These are phyloP conservation scores for Podaxis sp. DNA, from an alignment of 768 basidiomycete genomes.

Conservation along the genomic window DNA sequence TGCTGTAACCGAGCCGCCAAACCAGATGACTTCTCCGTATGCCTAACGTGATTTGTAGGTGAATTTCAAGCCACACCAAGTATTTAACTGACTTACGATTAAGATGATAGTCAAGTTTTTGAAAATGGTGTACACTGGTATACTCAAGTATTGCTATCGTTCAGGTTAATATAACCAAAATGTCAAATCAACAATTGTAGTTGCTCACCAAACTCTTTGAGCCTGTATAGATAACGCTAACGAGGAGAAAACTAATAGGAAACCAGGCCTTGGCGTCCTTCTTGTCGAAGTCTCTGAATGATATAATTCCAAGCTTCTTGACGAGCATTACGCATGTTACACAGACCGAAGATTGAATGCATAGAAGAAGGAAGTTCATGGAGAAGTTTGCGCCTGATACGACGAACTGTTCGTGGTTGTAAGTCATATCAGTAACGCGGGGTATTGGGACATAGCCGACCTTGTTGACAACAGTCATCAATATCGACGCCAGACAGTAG, in stretches of 20 bases:
- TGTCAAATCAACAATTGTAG: neutral
- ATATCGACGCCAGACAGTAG: slow-evolving; percentile 89
- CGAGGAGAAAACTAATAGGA: slow-evolving; percentile 89
- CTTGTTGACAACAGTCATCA: slow-evolving; percentile 98
- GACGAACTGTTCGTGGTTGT: slow-evolving; percentile 63
- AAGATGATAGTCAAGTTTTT: slow-evolving; percentile 99
- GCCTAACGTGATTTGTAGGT: slow-evolving; percentile 49
- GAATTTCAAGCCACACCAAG: slow-evolving; percentile 3
- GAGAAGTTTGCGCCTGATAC: slow-evolving; percentile 92
- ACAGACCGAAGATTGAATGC: slow-evolving; percentile 90
- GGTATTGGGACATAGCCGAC: slow-evolving; percentile 35
- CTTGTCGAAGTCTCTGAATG: slow-evolving; percentile 79
- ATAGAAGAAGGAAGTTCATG: slow-evolving; percentile 94
- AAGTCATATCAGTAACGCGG: neutral
- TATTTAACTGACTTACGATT: slow-evolving; percentile 57
- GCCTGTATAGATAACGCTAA: slow-evolving; percentile 95
- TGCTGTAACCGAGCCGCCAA: slow-evolving; percentile 83
- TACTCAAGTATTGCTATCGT: slow-evolving; percentile 90
- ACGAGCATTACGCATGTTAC: slow-evolving; percentile 68
- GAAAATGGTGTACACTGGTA: slow-evolving; percentile 99
- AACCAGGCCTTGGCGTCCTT: slow-evolving; percentile 92
- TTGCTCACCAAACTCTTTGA: slow-evolving; percentile 89
- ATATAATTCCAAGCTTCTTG: slow-evolving; percentile 77
- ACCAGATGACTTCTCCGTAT: slow-evolving; percentile 97
- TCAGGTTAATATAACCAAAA: neutral